A percentile compares a stretch with the other conserved stretches of the same genome.
Evolutionary conservation across 164 flowering plant species (phyloP).

Genomic region (Warburgia ugandensis): DNA sequence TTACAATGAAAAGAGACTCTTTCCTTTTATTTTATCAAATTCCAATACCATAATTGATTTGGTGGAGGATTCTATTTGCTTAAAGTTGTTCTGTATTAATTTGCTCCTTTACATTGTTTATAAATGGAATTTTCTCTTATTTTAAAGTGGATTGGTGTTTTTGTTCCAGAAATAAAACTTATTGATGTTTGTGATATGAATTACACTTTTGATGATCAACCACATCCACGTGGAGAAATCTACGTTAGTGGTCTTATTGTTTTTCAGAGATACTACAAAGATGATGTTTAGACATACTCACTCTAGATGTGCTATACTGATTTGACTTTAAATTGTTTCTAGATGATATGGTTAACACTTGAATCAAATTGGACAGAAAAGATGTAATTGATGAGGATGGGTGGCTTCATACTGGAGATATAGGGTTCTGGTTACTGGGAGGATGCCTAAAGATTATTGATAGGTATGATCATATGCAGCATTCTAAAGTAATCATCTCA

Average conservation of each 20-base stretch:
- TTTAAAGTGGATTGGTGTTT: not conserved
- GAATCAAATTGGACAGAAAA: too few relatives aligned
- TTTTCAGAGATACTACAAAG: slow-evolving; percentile 83
- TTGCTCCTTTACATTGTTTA: not conserved
- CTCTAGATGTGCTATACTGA: too few relatives aligned
- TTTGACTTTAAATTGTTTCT: too few relatives aligned
- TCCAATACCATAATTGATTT: too few relatives aligned
- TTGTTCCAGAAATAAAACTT: slow-evolving; percentile 76
- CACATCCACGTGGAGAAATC: slow-evolving; percentile 92
- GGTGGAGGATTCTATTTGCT: too few relatives aligned
- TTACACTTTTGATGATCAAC: slow-evolving; percentile 81
- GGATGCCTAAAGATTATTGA: slow-evolving; percentile 94
- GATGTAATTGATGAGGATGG: too few relatives aligned
- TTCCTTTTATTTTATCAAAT: too few relatives aligned
- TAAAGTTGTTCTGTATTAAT: not conserved
- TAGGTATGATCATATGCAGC: slow-evolving; percentile 37
- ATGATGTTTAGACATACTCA: slow-evolving; percentile 81
- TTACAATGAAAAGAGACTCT: too few relatives aligned
- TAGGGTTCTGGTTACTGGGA: slow-evolving; percentile 71
- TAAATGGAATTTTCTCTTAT: not conserved
- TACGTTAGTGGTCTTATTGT: slow-evolving; percentile 88
- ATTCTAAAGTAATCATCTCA: too few relatives aligned
- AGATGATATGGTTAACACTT: too few relatives aligned
- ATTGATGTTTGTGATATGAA: slow-evolving; percentile 98
- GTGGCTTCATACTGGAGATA: slow-evolving; percentile 96